Conservation (phyloP, 2,329 filamentous ascomycete genomes). For the Colletotrichum liaoningense region DNA sequence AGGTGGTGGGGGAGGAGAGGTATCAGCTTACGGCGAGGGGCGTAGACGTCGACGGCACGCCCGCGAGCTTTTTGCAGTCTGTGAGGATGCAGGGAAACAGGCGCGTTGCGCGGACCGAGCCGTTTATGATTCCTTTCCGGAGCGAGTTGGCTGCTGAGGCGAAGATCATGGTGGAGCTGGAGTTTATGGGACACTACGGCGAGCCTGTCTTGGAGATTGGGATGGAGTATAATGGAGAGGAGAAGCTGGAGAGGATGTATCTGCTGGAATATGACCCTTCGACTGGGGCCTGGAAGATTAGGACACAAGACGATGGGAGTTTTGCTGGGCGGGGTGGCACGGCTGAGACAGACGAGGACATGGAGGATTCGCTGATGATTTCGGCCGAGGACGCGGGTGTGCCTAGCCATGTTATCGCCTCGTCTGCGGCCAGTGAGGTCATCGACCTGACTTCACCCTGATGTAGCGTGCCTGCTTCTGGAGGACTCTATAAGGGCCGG, state of each 20-base stretch:
- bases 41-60: slow-evolving; percentile 54
- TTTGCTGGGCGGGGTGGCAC: neutral
- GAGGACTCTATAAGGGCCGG: too few species aligned
- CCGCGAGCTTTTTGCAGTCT: slow-evolving; percentile 51
- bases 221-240: slow-evolving; percentile 35
- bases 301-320: neutral
- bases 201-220: slow-evolving; percentile 52
- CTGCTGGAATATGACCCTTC: slow-evolving; percentile 45
- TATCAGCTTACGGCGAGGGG: slow-evolving; percentile 47
- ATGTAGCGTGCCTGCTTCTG: neutral
- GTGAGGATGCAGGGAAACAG: slow-evolving; percentile 52
- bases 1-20: slow-evolving; percentile 36
- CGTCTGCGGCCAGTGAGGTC: neutral
- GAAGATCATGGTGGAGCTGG: slow-evolving; percentile 50
- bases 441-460: slow-evolving; percentile 1
- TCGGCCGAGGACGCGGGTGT: slow-evolving; percentile 5
- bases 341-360: neutral
- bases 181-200: slow-evolving; percentile 60
- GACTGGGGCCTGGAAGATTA: slow-evolving; percentile 41
- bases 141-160: slow-evolving; percentile 39
- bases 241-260: slow-evolving; percentile 35
- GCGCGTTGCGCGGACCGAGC: slow-evolving; percentile 48
- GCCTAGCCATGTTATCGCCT: neutral
- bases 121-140: slow-evolving; percentile 50
- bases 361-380: slow-evolving; percentile 4